phyloP scores from a whole-genome alignment of 2,329 filamentous ascomycete genomes.

The Phaeosphaeriaceae sp. region DNA sequence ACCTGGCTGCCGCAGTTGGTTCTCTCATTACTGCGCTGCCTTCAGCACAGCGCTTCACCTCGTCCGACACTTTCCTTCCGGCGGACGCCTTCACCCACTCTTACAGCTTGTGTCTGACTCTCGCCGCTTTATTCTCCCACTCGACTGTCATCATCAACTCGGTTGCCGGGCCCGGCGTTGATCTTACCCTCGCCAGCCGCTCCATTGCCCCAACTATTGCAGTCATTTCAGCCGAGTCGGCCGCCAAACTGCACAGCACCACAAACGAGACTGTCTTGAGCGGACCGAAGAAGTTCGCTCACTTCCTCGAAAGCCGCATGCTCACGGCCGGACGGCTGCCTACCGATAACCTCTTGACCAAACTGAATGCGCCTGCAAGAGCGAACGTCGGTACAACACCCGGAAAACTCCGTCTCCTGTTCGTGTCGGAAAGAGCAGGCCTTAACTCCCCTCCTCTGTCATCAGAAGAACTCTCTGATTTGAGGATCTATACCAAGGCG shows the following conservation, averaged over 20 bases:
- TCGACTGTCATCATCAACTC: constrained; percentile 88
- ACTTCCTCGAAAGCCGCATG: constrained; percentile 73
- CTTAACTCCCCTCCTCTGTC: constrained; percentile 68
- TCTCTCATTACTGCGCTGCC: constrained; percentile 80
- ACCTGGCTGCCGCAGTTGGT: constrained; percentile 86
- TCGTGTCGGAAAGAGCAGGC: constrained; percentile 76
- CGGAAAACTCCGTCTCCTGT: constrained; percentile 81
- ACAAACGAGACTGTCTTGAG: constrained; percentile 67
- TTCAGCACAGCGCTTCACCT: constrained; percentile 72
- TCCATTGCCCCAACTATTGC: constrained; percentile 83
- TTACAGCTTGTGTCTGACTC: constrained; percentile 79
- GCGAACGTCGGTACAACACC: constrained; percentile 67
- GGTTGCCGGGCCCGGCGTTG: constrained; percentile 75
- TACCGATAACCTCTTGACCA: constrained; percentile 66
- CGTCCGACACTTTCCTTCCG: constrained; percentile 82
- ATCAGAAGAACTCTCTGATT: constrained; percentile 74
- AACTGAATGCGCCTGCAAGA: constrained; percentile 66
- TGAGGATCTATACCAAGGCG: constrained; percentile 81
- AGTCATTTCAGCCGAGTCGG: constrained; percentile 76
- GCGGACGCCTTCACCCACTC: constrained; percentile 81
- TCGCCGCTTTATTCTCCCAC: constrained; percentile 84
- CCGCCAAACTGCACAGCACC: constrained; percentile 71
- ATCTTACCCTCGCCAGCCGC: constrained; percentile 75
- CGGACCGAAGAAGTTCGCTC: constrained; percentile 70
- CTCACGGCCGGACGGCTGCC: constrained; percentile 80